A percentile compares a stretch with the other conserved stretches of the same genome.
These are phyloP conservation scores for Ophiostoma sp. DNA, from an alignment of 2,329 filamentous ascomycete species.

Conservation along the genomic window DNA sequence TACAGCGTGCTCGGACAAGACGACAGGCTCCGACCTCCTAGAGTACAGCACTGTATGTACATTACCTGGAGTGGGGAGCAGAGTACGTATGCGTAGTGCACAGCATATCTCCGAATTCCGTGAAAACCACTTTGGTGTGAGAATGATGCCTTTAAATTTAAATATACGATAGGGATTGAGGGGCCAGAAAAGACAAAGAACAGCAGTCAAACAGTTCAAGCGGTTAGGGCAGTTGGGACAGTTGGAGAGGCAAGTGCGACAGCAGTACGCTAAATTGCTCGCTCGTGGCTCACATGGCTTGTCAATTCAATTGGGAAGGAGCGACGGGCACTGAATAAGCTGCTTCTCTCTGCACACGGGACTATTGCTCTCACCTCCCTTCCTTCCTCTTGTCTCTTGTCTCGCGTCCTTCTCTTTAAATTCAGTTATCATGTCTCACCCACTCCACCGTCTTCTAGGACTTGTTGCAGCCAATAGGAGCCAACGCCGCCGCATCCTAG, in stretches of 20 bases:
- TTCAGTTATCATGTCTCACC: neutral
- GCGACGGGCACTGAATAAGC: neutral
- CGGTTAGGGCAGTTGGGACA: neutral
- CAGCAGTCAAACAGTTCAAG: neutral
- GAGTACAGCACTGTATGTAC: neutral
- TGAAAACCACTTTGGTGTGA: neutral
- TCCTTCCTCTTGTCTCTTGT: neutral
- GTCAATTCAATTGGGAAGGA: neutral
- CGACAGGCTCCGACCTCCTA: neutral
- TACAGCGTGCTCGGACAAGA: slow-evolving; percentile 3
- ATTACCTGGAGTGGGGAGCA: neutral
- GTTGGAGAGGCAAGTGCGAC: neutral
- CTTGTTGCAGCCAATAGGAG: neutral
- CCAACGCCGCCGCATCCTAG: neutral
- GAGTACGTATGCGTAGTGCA: neutral
- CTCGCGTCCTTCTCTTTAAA: neutral
- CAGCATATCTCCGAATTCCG: neutral
- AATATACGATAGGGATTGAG: neutral
- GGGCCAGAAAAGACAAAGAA: neutral
- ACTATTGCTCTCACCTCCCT: neutral
- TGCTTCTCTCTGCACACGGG: neutral
- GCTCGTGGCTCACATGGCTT: slow-evolving; percentile 2
- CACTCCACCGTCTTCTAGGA: neutral
- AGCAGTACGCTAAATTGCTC: slow-evolving; percentile 7
- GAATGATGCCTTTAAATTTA: neutral